phyloP scores from a whole-genome alignment of 345 rosid genomes.

The Eucalyptus tenuipes region DNA sequence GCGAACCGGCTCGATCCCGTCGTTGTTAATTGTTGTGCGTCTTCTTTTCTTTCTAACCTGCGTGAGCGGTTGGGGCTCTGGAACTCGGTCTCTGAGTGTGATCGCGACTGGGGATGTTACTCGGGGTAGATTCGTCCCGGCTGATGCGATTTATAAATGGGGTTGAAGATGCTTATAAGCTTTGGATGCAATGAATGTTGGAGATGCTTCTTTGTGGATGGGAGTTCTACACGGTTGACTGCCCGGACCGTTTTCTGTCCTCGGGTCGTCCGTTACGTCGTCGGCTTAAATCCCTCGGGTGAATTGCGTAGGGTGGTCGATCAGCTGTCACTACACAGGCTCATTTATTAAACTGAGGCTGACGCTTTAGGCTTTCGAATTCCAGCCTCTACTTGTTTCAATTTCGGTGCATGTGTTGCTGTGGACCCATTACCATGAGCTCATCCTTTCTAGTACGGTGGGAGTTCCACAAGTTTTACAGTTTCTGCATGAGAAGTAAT shows the following conservation, averaged over 20 bases:
- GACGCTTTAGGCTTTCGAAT: not conserved
- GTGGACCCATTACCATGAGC: not conserved
- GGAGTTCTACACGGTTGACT: not conserved
- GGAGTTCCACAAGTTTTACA: not conserved
- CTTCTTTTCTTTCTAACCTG: not conserved
- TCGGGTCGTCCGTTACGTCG: not conserved
- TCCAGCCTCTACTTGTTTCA: not conserved
- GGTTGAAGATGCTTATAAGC: not conserved
- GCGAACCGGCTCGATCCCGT: not conserved
- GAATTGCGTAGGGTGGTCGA: not conserved
- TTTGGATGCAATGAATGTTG: not conserved
- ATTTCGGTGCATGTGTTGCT: not conserved
- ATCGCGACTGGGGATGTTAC: not conserved
- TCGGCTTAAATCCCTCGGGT: not conserved
- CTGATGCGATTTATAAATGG: not conserved
- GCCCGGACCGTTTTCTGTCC: not conserved
- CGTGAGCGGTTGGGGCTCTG: not conserved
- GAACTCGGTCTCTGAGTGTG: not conserved
- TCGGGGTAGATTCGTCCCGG: not conserved
- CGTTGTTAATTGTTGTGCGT: not conserved
- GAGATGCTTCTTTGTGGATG: not conserved
- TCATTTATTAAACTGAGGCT: not conserved
- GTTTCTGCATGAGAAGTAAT: not conserved
- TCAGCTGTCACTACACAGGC: not conserved
- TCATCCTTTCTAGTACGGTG: not conserved